phyloP scores from a whole-genome alignment of 1,139 yeast species.

The Diutina ranongensis region DNA sequence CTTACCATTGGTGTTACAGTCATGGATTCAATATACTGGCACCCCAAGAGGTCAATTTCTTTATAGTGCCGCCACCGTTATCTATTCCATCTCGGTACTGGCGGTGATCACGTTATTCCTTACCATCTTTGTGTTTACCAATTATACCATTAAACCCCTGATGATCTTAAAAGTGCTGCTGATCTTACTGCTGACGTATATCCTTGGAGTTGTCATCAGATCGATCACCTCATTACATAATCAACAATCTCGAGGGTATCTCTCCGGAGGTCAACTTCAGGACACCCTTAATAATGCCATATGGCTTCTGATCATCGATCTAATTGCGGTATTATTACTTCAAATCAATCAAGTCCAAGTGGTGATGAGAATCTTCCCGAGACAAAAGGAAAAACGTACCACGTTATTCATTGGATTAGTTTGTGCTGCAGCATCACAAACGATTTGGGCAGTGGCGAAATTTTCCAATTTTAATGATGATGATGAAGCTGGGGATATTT shows the following conservation, averaged over 20 bases:
- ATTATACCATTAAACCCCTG: slow-evolving; percentile 45
- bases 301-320: slow-evolving; percentile 49
- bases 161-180: slow-evolving; percentile 34
- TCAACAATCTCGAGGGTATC: slow-evolving; percentile 46
- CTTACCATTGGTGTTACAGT: slow-evolving; percentile 26
- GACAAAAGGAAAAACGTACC: slow-evolving; percentile 60
- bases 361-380: slow-evolving; percentile 56
- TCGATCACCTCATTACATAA: slow-evolving; percentile 31
- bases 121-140: slow-evolving; percentile 52
- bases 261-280: slow-evolving; percentile 42
- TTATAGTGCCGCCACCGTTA: slow-evolving; percentile 47
- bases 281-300: slow-evolving; percentile 33
- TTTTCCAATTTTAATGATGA: slow-evolving; percentile 25
- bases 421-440: slow-evolving; percentile 47
- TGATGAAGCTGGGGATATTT: slow-evolving; percentile 41
- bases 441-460: slow-evolving; percentile 59
- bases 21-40: slow-evolving; percentile 31
- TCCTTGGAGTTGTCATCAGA: slow-evolving; percentile 37
- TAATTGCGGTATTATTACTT: slow-evolving; percentile 47
- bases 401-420: slow-evolving; percentile 51
- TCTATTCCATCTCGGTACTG: slow-evolving; percentile 53
- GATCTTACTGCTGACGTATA: slow-evolving; percentile 39
- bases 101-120: slow-evolving; percentile 56
- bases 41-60: slow-evolving; percentile 33
- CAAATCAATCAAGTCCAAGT: slow-evolving; percentile 72